Conservation (phyloP, 805 yeast genomes). For the Nakazawaea anatomiae region DNA sequence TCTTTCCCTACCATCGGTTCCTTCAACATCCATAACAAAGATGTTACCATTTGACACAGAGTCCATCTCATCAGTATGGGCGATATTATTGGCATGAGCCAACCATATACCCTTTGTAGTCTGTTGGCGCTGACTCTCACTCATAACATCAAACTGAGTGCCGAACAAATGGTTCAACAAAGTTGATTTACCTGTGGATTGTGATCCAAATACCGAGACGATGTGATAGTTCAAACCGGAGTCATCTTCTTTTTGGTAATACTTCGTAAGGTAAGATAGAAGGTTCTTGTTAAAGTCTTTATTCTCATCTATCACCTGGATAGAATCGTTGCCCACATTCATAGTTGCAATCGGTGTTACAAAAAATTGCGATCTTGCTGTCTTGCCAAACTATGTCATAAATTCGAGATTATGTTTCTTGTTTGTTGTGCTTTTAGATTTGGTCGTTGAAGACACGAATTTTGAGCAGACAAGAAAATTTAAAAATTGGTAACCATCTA, state of each 20-base stretch:
- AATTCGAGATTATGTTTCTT: too few relatives aligned
- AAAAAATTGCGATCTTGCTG: too few relatives aligned
- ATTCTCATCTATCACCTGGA: slow-evolving; percentile 59
- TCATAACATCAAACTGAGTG: slow-evolving; percentile 91
- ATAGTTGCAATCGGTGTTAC: not conserved
- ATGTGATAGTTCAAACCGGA: slow-evolving; percentile 78
- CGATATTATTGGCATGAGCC: slow-evolving; percentile 46
- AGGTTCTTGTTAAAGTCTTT: slow-evolving; percentile 42
- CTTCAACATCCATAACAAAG: slow-evolving; percentile 95
- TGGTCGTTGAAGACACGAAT: too few relatives aligned
- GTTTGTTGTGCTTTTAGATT: too few relatives aligned
- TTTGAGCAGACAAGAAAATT: too few relatives aligned
- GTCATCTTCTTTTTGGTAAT: slow-evolving; percentile 22
- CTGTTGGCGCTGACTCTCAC: slow-evolving; percentile 78
- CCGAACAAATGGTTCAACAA: slow-evolving; percentile 79
- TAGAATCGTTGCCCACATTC: slow-evolving; percentile 23
- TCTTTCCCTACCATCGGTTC: slow-evolving; percentile 96
- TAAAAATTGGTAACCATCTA: too few relatives aligned
- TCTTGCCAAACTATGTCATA: too few relatives aligned
- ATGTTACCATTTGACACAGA: slow-evolving; percentile 28
- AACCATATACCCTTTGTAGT: slow-evolving; percentile 86
- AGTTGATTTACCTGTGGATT: slow-evolving; percentile 94
- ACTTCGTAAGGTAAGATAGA: slow-evolving; percentile 22
- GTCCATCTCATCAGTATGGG: slow-evolving; percentile 15
- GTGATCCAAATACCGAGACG: slow-evolving; percentile 95